Evolutionary conservation across 805 yeast genomes (phyloP).

Genomic region (Huiozyma sinensis): DNA sequence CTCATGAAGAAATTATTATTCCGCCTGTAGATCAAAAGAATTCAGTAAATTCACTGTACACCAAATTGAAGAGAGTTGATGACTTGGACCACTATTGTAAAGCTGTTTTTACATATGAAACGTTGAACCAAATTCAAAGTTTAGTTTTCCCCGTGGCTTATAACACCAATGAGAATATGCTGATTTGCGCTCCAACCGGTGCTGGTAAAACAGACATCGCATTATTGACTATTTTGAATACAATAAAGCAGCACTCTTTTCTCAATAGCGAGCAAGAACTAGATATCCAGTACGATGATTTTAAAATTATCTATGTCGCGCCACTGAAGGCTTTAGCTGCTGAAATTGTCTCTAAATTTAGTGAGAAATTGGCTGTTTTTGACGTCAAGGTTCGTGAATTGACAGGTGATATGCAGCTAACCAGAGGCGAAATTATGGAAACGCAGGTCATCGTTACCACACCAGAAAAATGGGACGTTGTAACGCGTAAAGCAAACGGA

Average conservation of each 20-base stretch:
- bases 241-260: slow-evolving; percentile 60
- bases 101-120: slow-evolving; percentile 73
- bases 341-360: slow-evolving; percentile 86
- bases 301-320: slow-evolving; percentile 86
- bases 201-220: slow-evolving; percentile 98
- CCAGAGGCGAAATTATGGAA: slow-evolving; percentile 63
- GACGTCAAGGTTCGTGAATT: slow-evolving; percentile 80
- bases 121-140: slow-evolving; percentile 81
- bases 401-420: slow-evolving; percentile 92
- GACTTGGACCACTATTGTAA: slow-evolving; percentile 70
- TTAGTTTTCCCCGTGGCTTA: slow-evolving; percentile 88
- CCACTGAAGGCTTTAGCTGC: slow-evolving; percentile 93
- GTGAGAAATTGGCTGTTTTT: slow-evolving; percentile 67
- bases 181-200: slow-evolving; percentile 96
- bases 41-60: slow-evolving; percentile 30
- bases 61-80: slow-evolving; percentile 41
- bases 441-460: slow-evolving; percentile 90
- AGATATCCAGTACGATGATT: slow-evolving; percentile 69
- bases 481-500: slow-evolving; percentile 85
- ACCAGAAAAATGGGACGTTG: slow-evolving; percentile 97
- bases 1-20: slow-evolving; percentile 71
- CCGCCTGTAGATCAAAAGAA: slow-evolving; percentile 61
- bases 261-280: slow-evolving; percentile 41
- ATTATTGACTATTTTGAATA: slow-evolving; percentile 63
- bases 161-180: slow-evolving; percentile 86